These are phyloP conservation scores for Candida morakotiae DNA, from an alignment of 805 yeast species.

Conservation along the genomic window DNA sequence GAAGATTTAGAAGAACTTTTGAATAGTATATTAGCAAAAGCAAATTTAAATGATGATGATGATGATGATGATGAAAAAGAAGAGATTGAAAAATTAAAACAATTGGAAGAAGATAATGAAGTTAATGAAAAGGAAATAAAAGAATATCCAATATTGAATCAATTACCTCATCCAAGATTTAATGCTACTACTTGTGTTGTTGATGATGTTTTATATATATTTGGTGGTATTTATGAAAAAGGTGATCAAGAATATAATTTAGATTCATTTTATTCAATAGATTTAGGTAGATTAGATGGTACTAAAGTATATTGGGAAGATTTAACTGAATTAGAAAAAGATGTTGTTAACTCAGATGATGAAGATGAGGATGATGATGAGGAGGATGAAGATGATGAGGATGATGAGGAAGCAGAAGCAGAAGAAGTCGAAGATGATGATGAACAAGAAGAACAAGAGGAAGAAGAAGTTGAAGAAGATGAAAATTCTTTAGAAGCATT, in stretches of 20 bases:
- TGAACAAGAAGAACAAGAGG: conserved; percentile 47
- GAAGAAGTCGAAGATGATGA: conserved; percentile 37
- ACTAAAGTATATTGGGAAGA: conserved; percentile 90
- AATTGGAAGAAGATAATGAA: conserved; percentile 35
- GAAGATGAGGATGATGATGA: conserved; percentile 52
- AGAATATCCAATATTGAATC: conserved; percentile 54
- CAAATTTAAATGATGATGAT: conserved; percentile 59
- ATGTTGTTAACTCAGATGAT: conserved; percentile 57
- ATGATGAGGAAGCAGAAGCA: conserved; percentile 42
- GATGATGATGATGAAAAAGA: conserved; percentile 41
- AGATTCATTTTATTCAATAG: conserved; percentile 83
- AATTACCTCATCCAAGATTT: conserved; percentile 84
- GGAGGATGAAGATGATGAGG: conserved; percentile 69
- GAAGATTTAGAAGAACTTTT: conserved; percentile 80
- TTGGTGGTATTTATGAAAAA: conserved; percentile 86
- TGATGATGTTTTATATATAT: conserved; percentile 78
- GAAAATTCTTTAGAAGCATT: conserved; percentile 62
- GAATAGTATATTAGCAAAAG: conserved; percentile 67
- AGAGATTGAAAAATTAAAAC: conserved; percentile 32
- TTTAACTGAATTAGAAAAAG: conserved; percentile 51
- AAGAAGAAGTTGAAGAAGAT: conserved; percentile 64
- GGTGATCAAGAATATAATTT: conserved; percentile 83
- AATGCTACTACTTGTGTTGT: conserved; percentile 82
- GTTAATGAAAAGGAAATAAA: conserved; percentile 31
- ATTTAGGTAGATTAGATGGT: conserved; percentile 83